Conservation (phyloP, 2,329 filamentous ascomycete species). For the Clarireedia paspali region DNA sequence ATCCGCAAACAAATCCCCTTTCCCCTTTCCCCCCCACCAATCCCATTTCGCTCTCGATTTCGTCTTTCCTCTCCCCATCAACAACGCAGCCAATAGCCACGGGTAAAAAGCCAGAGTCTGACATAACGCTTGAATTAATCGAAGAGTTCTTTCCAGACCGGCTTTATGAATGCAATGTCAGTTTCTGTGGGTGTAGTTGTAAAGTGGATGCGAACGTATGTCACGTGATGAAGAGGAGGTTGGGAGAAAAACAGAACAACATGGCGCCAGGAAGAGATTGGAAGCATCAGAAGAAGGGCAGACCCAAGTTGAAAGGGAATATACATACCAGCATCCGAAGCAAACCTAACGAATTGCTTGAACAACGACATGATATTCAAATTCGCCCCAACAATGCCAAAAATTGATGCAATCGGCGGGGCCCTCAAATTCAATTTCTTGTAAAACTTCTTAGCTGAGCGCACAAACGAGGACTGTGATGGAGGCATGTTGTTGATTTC, state of each 20-base stretch:
- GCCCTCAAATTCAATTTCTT: too few species aligned
- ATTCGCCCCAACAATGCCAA: too few species aligned
- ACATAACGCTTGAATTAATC: constrained; percentile 46
- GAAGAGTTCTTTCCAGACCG: constrained; percentile 53
- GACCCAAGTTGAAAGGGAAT: not conserved
- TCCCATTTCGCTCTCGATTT: constrained; percentile 28
- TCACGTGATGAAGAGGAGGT: not conserved
- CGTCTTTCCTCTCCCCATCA: constrained; percentile 13
- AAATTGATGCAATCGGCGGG: too few species aligned
- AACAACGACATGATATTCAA: not conserved
- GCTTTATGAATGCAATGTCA: constrained; percentile 31
- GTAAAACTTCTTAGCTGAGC: too few species aligned
- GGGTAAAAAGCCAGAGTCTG: constrained; percentile 42
- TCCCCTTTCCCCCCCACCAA: not conserved
- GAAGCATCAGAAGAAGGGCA: too few species aligned
- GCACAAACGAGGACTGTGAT: too few species aligned
- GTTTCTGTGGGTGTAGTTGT: too few species aligned
- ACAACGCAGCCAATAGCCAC: not conserved
- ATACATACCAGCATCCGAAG: constrained; percentile 21
- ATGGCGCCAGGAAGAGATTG: not conserved
- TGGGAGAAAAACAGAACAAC: not conserved
- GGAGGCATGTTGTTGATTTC: too few species aligned
- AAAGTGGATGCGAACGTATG: not conserved
- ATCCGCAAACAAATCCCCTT: not conserved
- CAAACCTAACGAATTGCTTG: not conserved